These are phyloP conservation scores for Fusarium euwallaceae DNA, from an alignment of 2,329 filamentous ascomycete genomes.

Conservation along the genomic window DNA sequence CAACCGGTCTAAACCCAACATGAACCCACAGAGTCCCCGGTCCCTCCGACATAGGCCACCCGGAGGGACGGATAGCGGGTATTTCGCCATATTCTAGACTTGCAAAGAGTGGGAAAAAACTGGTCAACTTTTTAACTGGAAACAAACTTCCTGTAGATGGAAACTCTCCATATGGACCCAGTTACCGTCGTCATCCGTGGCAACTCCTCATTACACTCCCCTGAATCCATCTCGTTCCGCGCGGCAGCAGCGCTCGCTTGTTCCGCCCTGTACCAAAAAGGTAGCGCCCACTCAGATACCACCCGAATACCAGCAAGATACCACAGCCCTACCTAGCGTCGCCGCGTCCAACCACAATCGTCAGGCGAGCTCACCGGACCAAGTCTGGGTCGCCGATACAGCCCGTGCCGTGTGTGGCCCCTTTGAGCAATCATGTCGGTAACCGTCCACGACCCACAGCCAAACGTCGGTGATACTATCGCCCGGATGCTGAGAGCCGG, in stretches of 20 bases:
- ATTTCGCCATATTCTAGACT: conserved; percentile 18
- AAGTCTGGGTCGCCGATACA: conserved; percentile 38
- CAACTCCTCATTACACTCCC: background rate
- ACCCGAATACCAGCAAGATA: conserved; percentile 17
- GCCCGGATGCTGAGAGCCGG: conserved; percentile 41
- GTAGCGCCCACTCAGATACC: conserved; percentile 19
- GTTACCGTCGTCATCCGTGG: background rate
- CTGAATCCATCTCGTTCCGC: background rate
- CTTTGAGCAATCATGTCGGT: conserved; percentile 36
- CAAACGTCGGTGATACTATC: conserved; percentile 48
- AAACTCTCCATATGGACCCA: background rate
- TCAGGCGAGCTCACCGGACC: conserved; percentile 44
- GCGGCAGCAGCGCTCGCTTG: background rate
- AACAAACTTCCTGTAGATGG: background rate
- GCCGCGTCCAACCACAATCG: conserved; percentile 45
- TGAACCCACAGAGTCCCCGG: conserved; percentile 15
- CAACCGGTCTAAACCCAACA: conserved; percentile 25
- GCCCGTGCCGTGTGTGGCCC: conserved; percentile 15
- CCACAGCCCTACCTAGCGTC: conserved; percentile 41
- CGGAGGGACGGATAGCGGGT: conserved; percentile 24
- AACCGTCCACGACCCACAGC: conserved; percentile 45
- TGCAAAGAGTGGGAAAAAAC: conserved; percentile 8
- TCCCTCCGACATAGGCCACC: conserved; percentile 6
- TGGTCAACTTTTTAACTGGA: background rate
- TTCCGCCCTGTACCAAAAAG: conserved; percentile 19